Conservation (phyloP, 345 rosid species). For the Heritiera fomes region DNA sequence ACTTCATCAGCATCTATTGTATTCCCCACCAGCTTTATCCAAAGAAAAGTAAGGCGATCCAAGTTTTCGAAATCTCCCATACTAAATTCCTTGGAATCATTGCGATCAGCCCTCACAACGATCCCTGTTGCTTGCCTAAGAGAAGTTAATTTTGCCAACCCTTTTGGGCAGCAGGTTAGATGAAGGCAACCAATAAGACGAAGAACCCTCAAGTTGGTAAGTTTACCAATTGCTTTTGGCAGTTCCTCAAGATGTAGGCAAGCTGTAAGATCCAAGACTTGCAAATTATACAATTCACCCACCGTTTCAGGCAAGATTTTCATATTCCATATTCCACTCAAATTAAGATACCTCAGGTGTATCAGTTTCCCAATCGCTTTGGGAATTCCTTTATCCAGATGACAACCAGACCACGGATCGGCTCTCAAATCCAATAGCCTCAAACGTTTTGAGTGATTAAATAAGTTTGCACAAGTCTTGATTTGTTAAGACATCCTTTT, state of each 20-base stretch:
- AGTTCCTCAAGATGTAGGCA: neutral
- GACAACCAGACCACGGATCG: no score
- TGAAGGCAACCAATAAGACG: neutral
- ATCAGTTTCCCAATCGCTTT: neutral
- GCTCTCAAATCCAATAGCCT: neutral
- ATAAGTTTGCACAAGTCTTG: neutral
- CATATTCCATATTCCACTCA: neutral
- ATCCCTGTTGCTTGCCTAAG: neutral
- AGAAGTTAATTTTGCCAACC: neutral
- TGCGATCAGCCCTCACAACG: constrained; percentile 2
- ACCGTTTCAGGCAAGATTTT: constrained; percentile 7
- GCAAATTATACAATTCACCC: neutral
- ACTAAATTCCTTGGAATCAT: constrained; percentile 1
- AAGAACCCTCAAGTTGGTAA: neutral
- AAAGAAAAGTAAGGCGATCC: neutral
- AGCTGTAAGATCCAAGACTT: neutral
- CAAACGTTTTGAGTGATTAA: neutral
- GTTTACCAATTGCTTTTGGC: neutral
- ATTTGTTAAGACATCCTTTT: neutral
- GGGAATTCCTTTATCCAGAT: neutral
- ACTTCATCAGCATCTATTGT: no score
- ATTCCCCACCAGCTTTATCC: neutral
- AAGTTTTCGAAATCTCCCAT: constrained; percentile 2
- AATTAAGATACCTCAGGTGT: neutral
- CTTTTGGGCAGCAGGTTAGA: constrained; percentile 10